phyloP scores from a whole-genome alignment of 2,329 filamentous ascomycete genomes.

The Microthyrium microscopicum region DNA sequence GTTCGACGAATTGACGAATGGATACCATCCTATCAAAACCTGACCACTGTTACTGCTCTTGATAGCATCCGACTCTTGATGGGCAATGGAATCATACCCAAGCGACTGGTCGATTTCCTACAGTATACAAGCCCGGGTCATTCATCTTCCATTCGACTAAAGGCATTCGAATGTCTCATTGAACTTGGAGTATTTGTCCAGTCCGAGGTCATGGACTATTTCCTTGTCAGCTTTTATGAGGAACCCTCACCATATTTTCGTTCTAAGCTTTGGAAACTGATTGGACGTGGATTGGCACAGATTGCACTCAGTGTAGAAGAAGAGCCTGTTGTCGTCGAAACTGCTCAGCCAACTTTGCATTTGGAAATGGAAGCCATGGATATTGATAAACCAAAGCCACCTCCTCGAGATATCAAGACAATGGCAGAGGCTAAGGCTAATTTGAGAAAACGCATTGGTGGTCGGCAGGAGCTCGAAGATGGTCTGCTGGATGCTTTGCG shows the following conservation, averaged over 20 bases:
- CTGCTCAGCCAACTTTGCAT: slow-evolving; percentile 15
- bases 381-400: slow-evolving; percentile 33
- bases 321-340: no score
- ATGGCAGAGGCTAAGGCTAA: slow-evolving; percentile 41
- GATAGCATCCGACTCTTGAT: slow-evolving; percentile 44
- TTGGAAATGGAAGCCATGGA: slow-evolving; percentile 33
- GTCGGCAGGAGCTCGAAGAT: slow-evolving; percentile 32
- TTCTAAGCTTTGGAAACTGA: slow-evolving; percentile 31
- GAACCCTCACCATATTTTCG: slow-evolving; percentile 43
- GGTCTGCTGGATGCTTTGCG: slow-evolving; percentile 40
- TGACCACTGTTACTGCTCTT: slow-evolving; percentile 44
- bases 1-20: slow-evolving; percentile 50
- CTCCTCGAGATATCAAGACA: slow-evolving; percentile 32
- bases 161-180: slow-evolving; percentile 41
- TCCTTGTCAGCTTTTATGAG: slow-evolving; percentile 38
- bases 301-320: slow-evolving; percentile 39
- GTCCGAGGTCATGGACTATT: slow-evolving; percentile 35
- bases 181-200: slow-evolving; percentile 37
- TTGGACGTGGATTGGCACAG: slow-evolving; percentile 39
- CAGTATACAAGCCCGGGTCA: slow-evolving; percentile 44
- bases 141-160: slow-evolving; percentile 41
- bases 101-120: slow-evolving; percentile 39
- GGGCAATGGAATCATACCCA: slow-evolving; percentile 33
- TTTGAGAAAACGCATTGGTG: slow-evolving; percentile 35
- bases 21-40: slow-evolving; percentile 48